A percentile compares a stretch with the other conserved stretches of the same genome.
phyloP scores from a whole-genome alignment of 78 protist species.

The Dictyostelium intermedium region DNA sequence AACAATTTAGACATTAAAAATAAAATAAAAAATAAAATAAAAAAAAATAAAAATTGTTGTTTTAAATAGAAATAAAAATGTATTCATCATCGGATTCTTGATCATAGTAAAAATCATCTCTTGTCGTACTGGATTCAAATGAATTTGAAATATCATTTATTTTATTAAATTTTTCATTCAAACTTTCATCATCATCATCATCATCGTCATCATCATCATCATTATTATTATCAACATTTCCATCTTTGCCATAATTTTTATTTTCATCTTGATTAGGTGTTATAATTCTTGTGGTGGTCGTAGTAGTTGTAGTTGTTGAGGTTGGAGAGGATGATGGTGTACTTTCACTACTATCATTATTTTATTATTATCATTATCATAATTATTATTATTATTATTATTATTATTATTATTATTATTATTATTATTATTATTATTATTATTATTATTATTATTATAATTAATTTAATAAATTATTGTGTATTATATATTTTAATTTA shows the following conservation, averaged over 20 bases:
- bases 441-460: not conserved
- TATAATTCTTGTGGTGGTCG: not conserved
- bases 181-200: not conserved
- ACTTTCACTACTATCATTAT: not conserved
- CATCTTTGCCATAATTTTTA: not conserved
- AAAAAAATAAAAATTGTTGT: too few relatives aligned
- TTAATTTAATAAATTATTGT: not conserved
- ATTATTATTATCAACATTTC: not conserved
- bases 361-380: not conserved
- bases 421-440: not conserved
- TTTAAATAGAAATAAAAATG: too few relatives aligned
- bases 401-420: not conserved
- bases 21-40: not conserved
- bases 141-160: slow-evolving; percentile 5
- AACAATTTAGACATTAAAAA: not conserved
- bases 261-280: not conserved
- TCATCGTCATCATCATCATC: not conserved
- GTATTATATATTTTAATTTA: not conserved
- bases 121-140: not conserved
- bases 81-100: not conserved
- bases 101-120: not conserved
- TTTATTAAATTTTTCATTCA: not conserved
- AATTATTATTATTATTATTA: not conserved
- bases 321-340: not conserved
- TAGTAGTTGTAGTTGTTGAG: not conserved